Percentiles rank a stretch among this genome's conserved stretches.
phyloP scores from a whole-genome alignment of 1,284 basidiomycete genomes.

The Cutaneotrichosporon cutaneum region DNA sequence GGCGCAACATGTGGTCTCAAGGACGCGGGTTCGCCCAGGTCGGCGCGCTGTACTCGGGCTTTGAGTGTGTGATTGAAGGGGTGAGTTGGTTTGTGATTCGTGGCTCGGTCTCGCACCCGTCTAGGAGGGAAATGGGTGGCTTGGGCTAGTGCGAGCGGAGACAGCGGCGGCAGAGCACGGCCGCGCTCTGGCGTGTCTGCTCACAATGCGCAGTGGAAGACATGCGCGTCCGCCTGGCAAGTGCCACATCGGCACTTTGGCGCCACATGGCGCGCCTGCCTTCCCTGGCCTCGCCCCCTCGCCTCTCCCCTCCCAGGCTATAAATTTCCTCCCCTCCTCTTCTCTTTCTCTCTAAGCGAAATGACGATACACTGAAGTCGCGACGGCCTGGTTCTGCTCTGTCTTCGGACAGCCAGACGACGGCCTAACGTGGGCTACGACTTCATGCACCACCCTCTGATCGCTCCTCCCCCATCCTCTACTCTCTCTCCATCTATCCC shows the following conservation, averaged over 20 bases:
- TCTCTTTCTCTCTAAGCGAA: constrained; percentile 11
- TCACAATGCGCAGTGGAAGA: background rate
- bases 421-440: constrained; percentile 13
- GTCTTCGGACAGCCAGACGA: background rate
- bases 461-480: background rate
- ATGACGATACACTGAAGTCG: constrained; percentile 15
- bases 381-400: constrained; percentile 1
- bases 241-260: constrained; percentile 7
- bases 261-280: background rate
- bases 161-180: background rate
- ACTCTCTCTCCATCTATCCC: background rate
- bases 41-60: constrained; percentile 86
- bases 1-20: constrained; percentile 81
- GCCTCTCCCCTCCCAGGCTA: background rate
- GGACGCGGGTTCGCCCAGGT: constrained; percentile 95
- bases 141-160: background rate
- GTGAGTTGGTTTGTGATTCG: constrained; percentile 61
- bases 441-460: constrained; percentile 20
- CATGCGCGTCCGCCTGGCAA: background rate
- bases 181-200: background rate
- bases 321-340: background rate
- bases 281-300: background rate
- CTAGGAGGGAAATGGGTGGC: background rate
- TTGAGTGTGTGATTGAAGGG: constrained; percentile 93
- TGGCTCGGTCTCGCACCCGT: background rate